Conservation (phyloP, 1,284 basidiomycete genomes). For the Ceratobasidium sp. region DNA sequence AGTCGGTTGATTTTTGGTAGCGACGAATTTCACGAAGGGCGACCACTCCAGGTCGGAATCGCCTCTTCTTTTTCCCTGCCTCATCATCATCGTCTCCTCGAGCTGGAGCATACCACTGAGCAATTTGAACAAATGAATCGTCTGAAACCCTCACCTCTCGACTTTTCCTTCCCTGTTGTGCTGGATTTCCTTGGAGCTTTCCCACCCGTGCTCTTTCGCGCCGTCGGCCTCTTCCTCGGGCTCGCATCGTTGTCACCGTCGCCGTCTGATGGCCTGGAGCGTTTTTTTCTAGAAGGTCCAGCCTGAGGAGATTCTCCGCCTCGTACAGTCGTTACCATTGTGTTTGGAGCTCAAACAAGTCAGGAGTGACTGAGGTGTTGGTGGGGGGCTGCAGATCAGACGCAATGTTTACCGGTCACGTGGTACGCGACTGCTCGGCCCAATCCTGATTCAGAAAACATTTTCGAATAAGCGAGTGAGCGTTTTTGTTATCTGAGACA, state of each 20-base stretch:
- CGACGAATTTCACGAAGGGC: constrained; percentile 91
- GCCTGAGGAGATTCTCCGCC: constrained; percentile 1
- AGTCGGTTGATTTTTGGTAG: constrained; percentile 92
- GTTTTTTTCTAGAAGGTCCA: constrained; percentile 19
- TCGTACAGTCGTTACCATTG: constrained; percentile 29
- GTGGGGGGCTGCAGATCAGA: not conserved
- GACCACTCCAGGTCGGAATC: constrained; percentile 84
- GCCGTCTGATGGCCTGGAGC: constrained; percentile 57
- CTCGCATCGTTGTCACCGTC: constrained; percentile 42
- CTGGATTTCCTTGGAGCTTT: constrained; percentile 51
- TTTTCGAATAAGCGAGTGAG: not conserved
- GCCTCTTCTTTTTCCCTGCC: constrained; percentile 61
- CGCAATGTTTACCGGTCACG: constrained; percentile 17
- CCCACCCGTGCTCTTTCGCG: constrained; percentile 78
- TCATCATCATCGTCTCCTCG: constrained; percentile 47
- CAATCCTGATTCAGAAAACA: not conserved
- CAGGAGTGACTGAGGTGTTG: not conserved
- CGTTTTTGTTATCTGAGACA: no score
- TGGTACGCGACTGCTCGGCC: not conserved
- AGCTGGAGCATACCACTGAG: not conserved
- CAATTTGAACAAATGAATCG: not conserved
- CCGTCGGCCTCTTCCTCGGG: constrained; percentile 55
- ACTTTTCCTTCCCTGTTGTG: constrained; percentile 17
- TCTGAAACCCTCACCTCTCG: constrained; percentile 11
- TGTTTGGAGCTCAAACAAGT: not conserved